Percentiles rank a stretch among this genome's conserved stretches.
phyloP scores from a whole-genome alignment of 2,329 filamentous ascomycete species.

The Lanzia echinophila region DNA sequence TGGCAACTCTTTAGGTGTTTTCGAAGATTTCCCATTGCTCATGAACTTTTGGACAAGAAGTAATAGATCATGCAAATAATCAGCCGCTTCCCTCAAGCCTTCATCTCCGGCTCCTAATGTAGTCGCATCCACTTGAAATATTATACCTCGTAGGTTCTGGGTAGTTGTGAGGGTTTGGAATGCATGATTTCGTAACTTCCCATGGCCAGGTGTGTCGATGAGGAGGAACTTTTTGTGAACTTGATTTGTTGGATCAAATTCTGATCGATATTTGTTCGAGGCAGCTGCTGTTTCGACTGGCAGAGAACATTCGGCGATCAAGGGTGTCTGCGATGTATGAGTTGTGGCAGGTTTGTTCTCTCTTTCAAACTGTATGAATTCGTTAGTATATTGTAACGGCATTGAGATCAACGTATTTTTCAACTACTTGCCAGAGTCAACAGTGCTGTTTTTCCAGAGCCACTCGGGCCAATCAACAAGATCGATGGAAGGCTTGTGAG shows the following conservation, averaged over 20 bases:
- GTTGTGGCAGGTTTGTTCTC: conserved; percentile 37
- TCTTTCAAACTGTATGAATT: conserved; percentile 43
- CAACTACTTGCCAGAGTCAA: conserved; percentile 58
- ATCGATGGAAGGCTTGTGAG: conserved; percentile 68
- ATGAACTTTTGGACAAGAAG: conserved; percentile 71
- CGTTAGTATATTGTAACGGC: conserved; percentile 6
- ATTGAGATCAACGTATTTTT: no score
- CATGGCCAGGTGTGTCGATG: conserved; percentile 89
- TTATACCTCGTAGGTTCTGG: conserved; percentile 59
- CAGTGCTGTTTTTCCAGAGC: conserved; percentile 81
- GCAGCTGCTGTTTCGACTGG: conserved; percentile 44
- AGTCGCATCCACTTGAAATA: conserved; percentile 86
- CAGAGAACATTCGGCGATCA: conserved; percentile 49
- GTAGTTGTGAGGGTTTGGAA: conserved; percentile 43
- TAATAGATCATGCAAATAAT: conserved; percentile 86
- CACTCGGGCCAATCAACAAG: conserved; percentile 73
- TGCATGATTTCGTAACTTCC: conserved; percentile 75
- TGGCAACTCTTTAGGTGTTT: conserved; percentile 54
- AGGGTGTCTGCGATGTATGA: conserved; percentile 57
- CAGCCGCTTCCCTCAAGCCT: conserved; percentile 64
- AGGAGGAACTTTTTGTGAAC: conserved; percentile 65
- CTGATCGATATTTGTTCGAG: conserved; percentile 58
- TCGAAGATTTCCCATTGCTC: conserved; percentile 46
- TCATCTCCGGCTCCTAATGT: conserved; percentile 50
- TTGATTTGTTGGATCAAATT: conserved; percentile 53